phyloP scores from a whole-genome alignment of 129 eudicot species.

The Escallonia herrerae region DNA sequence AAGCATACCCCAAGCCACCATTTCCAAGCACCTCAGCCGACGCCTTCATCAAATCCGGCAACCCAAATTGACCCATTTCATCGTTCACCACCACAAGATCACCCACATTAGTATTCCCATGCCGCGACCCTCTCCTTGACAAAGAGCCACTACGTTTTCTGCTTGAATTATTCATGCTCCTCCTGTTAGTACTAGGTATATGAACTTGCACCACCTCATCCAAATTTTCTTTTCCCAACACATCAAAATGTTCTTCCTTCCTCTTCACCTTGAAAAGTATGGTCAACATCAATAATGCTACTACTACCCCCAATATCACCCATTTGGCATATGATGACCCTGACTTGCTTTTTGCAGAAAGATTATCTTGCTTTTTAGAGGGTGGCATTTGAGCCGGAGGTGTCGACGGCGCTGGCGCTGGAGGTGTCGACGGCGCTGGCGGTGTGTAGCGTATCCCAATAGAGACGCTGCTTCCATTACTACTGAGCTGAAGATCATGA shows the following conservation, averaged over 20 bases:
- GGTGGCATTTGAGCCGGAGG: neutral
- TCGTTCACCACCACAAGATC: slow-evolving; percentile 63
- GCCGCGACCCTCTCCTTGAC: slow-evolving; percentile 12
- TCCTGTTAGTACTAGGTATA: slow-evolving; percentile 18
- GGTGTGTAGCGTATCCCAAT: too few species aligned
- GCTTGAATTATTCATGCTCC: slow-evolving; percentile 16
- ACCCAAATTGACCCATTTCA: slow-evolving; percentile 63
- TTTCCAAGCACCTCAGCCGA: slow-evolving; percentile 90
- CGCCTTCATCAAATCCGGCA: slow-evolving; percentile 93
- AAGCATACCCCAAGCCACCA: slow-evolving; percentile 74
- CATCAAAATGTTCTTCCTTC: slow-evolving; percentile 18
- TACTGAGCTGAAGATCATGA: too few species aligned
- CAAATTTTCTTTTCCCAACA: slow-evolving; percentile 31
- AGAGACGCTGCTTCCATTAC: too few species aligned
- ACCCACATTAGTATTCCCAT: slow-evolving; percentile 21
- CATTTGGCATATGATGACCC: slow-evolving; percentile 21
- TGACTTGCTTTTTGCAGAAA: too few species aligned
- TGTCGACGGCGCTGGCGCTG: too few species aligned
- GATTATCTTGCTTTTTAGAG: too few species aligned
- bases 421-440: too few species aligned
- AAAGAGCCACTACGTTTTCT: slow-evolving; percentile 13
- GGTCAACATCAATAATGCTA: slow-evolving; percentile 33
- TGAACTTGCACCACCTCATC: slow-evolving; percentile 45
- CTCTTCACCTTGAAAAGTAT: slow-evolving; percentile 28
- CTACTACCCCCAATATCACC: slow-evolving; percentile 41